Percentiles rank a stretch among this genome's conserved stretches.
Evolutionary conservation across 306 rosid species (phyloP).

Genomic region (Acacia confusa): DNA sequence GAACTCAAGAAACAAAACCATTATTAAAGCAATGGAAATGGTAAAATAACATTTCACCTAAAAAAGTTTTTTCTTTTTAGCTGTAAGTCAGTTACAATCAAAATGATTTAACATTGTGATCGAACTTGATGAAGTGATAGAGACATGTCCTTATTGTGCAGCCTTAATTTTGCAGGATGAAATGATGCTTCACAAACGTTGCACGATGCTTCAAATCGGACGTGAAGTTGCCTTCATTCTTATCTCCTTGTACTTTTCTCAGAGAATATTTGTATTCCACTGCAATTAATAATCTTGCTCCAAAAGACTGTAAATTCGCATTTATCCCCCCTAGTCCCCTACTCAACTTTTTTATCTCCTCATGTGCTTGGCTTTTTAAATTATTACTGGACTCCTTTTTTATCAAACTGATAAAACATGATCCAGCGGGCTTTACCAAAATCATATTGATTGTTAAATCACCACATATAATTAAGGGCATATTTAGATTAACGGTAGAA

Average conservation of each 20-base stretch:
- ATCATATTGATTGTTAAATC: neutral
- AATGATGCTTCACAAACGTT: neutral
- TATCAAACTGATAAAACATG: neutral
- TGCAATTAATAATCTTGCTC: neutral
- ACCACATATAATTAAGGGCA: neutral
- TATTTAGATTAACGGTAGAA: no score
- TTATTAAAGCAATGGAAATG: neutral
- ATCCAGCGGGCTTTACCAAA: neutral
- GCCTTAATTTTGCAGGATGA: conserved; percentile 7
- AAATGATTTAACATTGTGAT: neutral
- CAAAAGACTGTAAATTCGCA: neutral
- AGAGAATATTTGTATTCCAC: neutral
- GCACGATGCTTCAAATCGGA: conserved; percentile 16
- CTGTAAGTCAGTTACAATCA: neutral
- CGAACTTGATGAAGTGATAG: neutral
- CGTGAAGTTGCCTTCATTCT: conserved; percentile 15
- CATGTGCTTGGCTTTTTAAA: neutral
- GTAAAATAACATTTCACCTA: neutral
- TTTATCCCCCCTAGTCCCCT: neutral
- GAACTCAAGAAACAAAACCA: no score
- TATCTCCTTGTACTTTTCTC: neutral
- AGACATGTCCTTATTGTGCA: conserved; percentile 2
- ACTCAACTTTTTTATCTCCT: neutral
- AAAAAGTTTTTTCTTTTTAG: neutral
- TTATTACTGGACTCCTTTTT: neutral